phyloP scores from a whole-genome alignment of 805 yeast species.

The Pichia californica region DNA sequence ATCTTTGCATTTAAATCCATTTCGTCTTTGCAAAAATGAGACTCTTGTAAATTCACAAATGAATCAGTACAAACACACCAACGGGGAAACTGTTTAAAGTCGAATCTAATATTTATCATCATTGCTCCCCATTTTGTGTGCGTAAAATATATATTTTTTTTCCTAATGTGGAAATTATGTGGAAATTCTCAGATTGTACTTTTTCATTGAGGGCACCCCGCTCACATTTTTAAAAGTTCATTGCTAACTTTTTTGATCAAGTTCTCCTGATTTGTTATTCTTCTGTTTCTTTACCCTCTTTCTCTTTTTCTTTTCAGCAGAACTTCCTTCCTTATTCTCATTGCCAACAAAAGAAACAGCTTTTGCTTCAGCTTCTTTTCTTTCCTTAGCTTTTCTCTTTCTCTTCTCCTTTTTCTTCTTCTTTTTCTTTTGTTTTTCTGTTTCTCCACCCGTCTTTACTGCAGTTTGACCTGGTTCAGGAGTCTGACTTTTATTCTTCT shows the following conservation, averaged over 20 bases:
- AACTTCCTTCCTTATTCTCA: neutral
- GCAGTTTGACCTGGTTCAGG: too few relatives aligned
- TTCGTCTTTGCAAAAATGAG: too few relatives aligned
- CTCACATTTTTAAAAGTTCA: too few relatives aligned
- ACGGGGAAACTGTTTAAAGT: too few relatives aligned
- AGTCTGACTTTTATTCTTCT: slow-evolving; percentile 6
- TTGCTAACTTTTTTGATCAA: slow-evolving; percentile 7
- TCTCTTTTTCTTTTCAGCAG: neutral
- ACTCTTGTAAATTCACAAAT: too few relatives aligned
- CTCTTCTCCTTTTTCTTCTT: slow-evolving; percentile 5
- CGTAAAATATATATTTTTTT: too few relatives aligned
- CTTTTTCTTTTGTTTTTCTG: slow-evolving; percentile 2
- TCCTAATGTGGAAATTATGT: too few relatives aligned
- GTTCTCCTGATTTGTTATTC: slow-evolving; percentile 5
- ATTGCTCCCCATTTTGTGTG: too few relatives aligned
- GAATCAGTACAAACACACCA: too few relatives aligned
- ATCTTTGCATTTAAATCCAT: slow-evolving; percentile 5
- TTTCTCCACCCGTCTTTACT: slow-evolving; percentile 1
- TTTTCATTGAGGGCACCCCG: too few relatives aligned
- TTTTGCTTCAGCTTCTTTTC: neutral
- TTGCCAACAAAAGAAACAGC: neutral
- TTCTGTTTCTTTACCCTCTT: slow-evolving; percentile 13
- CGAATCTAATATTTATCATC: too few relatives aligned
- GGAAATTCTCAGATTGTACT: too few relatives aligned
- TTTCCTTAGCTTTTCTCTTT: neutral